Evolutionary conservation across 345 rosid species (phyloP).

Genomic region (Draba incana): DNA sequence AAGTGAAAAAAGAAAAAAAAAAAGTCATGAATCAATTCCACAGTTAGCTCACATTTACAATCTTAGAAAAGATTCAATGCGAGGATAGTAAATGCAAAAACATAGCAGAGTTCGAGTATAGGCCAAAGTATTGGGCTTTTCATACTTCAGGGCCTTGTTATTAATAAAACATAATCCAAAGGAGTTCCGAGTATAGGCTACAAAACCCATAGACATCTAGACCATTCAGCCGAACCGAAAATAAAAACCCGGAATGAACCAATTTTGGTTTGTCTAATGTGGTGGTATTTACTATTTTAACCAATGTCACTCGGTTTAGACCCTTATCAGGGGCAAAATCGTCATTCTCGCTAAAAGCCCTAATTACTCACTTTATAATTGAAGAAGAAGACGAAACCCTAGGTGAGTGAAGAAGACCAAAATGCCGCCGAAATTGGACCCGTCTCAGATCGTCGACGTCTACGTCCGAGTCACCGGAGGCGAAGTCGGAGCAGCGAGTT

Average conservation of each 20-base stretch:
- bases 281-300: neutral
- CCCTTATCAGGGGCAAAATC: neutral
- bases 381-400: slow-evolving; percentile 27
- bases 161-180: no score
- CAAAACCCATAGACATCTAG: no score
- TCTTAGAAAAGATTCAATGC: no score
- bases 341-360: slow-evolving; percentile 16
- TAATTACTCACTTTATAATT: neutral
- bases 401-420: slow-evolving; percentile 6
- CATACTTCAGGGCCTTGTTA: no score
- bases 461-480: slow-evolving; percentile 74
- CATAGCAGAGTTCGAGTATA: no score
- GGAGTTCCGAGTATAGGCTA: no score
- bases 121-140: no score
- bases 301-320: neutral
- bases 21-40: no score
- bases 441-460: slow-evolving; percentile 64
- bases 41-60: no score
- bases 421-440: slow-evolving; percentile 80
- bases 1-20: no score
- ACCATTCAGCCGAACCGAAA: slow-evolving; percentile 12
- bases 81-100: no score
- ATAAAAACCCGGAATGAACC: neutral
- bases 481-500: slow-evolving; percentile 69
- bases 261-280: neutral